Evolutionary conservation across 495 filamentous ascomycete species (phyloP), one percentile per base, ranked within the genome.

Genomic region (Hypomontagnella monticulosa): DNA sequence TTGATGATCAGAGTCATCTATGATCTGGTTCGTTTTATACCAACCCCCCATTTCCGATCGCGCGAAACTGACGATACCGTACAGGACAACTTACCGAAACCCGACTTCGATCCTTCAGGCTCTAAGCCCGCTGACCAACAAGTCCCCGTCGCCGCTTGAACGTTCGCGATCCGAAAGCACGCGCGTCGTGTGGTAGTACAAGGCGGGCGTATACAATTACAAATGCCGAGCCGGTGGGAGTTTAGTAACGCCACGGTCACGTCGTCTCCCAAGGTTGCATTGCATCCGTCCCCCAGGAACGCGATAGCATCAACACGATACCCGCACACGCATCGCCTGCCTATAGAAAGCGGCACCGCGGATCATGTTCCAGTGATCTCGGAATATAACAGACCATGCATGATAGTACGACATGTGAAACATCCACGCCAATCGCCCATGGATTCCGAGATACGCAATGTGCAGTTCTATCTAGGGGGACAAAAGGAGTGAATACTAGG

Each of bases 1-100:
- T 75, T 99, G 77, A 96, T 96, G 91, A 97, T 99, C 56, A 80
- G 88, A 61, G 93, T 99, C 37, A 93, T 99, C 43, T 99, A 93
- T 70, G 95, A 98, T 65, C 68, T 82, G 71, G 93, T 97, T 72
- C 71, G 89, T 82, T 11, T 20, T 16, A 3, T 7, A 4, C 1
- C 19, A 5, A 34, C 14, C 40, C 20, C 20, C 27, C 10, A 50
- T 50, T 10, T 46, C 3, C 8, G 4, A 9, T 4, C 20, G 4
- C 12, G 33, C 8, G n/a, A 49, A 49, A 40, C 52, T 67, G 36
- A 72, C 60, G n/a, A 34, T 44, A 10, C 16, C 54, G 11, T 32
- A n/a, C 34, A 80, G 79, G 75, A 79, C 46, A 69, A 79, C 30
- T 48, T 77, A 14, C 73, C 71, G 30, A 71, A 67, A 40, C 71